Evolutionary conservation across 2,329 filamentous ascomycete genomes (phyloP), one percentile per base, ranked within the genome.

Genomic region (Neonectria coccinea): DNA sequence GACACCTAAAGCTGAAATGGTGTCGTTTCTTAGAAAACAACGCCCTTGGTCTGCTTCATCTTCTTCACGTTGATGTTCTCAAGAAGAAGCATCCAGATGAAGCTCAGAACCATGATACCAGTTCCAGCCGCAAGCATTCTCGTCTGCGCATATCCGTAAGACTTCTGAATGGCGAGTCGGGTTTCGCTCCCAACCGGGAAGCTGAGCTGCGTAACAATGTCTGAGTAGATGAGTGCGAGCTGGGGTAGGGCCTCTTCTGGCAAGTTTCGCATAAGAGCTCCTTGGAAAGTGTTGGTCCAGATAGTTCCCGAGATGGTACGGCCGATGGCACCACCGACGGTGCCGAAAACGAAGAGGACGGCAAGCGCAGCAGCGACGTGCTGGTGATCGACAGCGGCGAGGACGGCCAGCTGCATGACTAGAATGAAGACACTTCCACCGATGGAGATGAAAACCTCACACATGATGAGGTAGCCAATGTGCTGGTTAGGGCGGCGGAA

Each of bases 371-470:
- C 82, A 27, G 86, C 85, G 5, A 88, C 79, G 45, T 87, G 81
- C 56, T 85, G 81, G 55, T 88, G 86, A 62, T 82, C 82, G 16
- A 84, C 83, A 3, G 84, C 82, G 0, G 85, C 81, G 75, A 89
- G 85, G 44, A 89, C 83, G 5, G 86, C 85, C 68, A 90, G 84
- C 64, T 90, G 84, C 67, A 86, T 79, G 59, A 82, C 81, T 18
- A 86, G 69, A 12, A 85, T 86, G 70, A 86, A 86, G 75, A 87
- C 85, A 63, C 83, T 84, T 29, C 81, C 85, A 12, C 79, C 85
- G 14, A 85, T 78, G 7, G 85, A 84, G 65, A 88, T 82, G 53
- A 87, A 81, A 48, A 88, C 79, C 74, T 88, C 84, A 20, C 84
- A 85, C 71, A 83, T 83, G 65, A 88, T 75, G 33, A 87, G 80